Conservation (phyloP, 1,284 basidiomycete species). For the Mixia osmundae region DNA sequence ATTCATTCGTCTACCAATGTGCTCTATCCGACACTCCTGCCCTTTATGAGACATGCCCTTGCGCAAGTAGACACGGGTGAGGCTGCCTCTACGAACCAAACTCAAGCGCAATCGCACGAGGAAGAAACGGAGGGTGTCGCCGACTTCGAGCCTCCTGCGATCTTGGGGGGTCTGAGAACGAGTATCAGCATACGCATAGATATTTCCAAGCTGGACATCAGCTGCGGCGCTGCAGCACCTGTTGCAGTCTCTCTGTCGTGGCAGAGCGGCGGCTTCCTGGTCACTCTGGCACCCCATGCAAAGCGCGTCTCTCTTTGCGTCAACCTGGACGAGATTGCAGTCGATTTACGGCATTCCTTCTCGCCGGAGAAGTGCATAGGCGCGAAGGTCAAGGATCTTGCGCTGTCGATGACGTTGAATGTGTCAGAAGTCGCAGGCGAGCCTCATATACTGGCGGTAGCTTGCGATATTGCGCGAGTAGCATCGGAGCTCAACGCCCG, state of each 20-base stretch:
- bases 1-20: slow-evolving; percentile 67
- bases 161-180: slow-evolving; percentile 31
- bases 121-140: not conserved
- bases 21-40: slow-evolving; percentile 50
- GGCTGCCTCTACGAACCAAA: not conserved
- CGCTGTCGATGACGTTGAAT: slow-evolving; percentile 1
- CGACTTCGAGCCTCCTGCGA: not conserved
- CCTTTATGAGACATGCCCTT: slow-evolving; percentile 35
- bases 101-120: not conserved
- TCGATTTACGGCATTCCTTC: slow-evolving; percentile 8
- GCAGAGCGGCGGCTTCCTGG: slow-evolving; percentile 71
- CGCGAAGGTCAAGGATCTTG: not conserved
- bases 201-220: slow-evolving; percentile 54
- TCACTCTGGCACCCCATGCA: slow-evolving; percentile 42
- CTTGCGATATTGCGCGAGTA: slow-evolving; percentile 45
- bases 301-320: slow-evolving; percentile 4
- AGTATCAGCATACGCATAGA: slow-evolving; percentile 71
- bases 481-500: slow-evolving; percentile 48
- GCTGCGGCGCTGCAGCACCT: slow-evolving; percentile 67
- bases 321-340: slow-evolving; percentile 7
- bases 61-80: not conserved
- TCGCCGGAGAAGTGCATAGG: slow-evolving; percentile 28
- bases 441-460: slow-evolving; percentile 29
- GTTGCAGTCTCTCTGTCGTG: slow-evolving; percentile 63
- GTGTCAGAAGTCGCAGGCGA: slow-evolving; percentile 1